Percentiles rank a stretch among this genome's conserved stretches.
phyloP scores from a whole-genome alignment of 352 stramenopile genomes.

The Thraustochytrium striatum region DNA sequence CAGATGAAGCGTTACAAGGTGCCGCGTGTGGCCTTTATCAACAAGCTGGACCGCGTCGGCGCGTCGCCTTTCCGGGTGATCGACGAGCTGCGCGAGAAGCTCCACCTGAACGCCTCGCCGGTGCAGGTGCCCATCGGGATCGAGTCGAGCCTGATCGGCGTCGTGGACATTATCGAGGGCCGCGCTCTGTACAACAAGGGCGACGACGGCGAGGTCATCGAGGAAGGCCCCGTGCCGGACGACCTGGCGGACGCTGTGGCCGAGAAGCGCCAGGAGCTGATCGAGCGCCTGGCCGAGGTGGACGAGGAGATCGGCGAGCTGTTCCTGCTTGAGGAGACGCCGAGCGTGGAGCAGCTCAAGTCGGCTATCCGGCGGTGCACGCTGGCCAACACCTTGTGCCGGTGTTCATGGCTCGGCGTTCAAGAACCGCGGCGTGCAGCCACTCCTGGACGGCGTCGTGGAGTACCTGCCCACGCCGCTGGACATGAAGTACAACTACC shows the following conservation, averaged over 20 bases:
- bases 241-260: conserved; percentile 63
- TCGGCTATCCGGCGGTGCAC: conserved; percentile 88
- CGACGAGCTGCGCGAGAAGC: conserved; percentile 84
- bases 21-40: conserved; percentile 96
- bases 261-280: conserved; percentile 63
- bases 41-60: conserved; percentile 97
- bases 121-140: conserved; percentile 96
- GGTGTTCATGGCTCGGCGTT: conserved; percentile 97
- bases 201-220: conserved; percentile 74
- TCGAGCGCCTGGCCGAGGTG: conserved; percentile 89
- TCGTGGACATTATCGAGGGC: conserved; percentile 91
- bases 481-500: conserved; percentile 90
- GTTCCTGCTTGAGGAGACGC: conserved; percentile 97
- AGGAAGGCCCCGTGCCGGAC: conserved; percentile 79
- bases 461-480: conserved; percentile 90
- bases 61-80: conserved; percentile 92
- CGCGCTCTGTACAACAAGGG: conserved; percentile 84
- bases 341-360: conserved; percentile 79
- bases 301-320: conserved; percentile 97
- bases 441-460: conserved; percentile 95
- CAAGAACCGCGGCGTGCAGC: conserved; percentile 74
- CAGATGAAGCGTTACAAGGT: conserved; percentile 99
- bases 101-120: conserved; percentile 91
- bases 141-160: conserved; percentile 86
- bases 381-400: conserved; percentile 95